Base-by-base conservation (phyloP, 192 early-diverging fungal genomes). In the Mortierella alpina region DNA sequence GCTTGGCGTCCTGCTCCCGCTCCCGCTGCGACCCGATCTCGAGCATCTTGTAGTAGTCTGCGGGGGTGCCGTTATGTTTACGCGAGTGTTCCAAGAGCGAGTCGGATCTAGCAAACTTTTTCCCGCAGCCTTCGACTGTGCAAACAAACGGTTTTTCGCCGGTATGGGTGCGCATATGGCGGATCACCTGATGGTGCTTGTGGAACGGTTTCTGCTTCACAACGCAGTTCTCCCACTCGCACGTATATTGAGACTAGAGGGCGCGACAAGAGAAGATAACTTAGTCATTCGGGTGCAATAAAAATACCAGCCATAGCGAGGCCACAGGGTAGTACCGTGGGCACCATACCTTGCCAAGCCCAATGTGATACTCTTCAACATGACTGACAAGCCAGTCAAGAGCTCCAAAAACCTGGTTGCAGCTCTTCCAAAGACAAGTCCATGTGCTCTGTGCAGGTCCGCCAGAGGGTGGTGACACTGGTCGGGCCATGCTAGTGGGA, bases 91-190 rank as follows among this genome's bases (percentile, higher is more conserved):
- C 88, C 53, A 87, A 85, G 18, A 95, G 82, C 14, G 90, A 91
- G 74, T 93, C 93, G 45, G 89, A 90, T n/a, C 92, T 88, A 39
- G 92, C 91, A 85, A 95, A 95, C 49, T 81, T 85, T 70, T 93
- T 93, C 41, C 82, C 89, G 61, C 93, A 95, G 48, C 87, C 91
- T 11, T 86, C 83, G 4, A 89, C 85, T 12, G 74, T 72, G 62
- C 93, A 95, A 49, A 86, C 73, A 84, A 91, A 93, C 1, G 93
- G 93, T 53, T 89, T 86, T 75, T 95, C 93, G 42, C 93, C 93
- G 14, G 91, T 95, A 68, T 95, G 92, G 0, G 89, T 92, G 4
- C 91, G 88, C 55, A 91, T 85, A 71, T 95, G 93, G 51, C 92
- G 92, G 52, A 87, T 87, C 66, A 93, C 86, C 63, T 93, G 92